phyloP scores from a whole-genome alignment of 306 rosid genomes.

The Echinosophora koreensis region DNA sequence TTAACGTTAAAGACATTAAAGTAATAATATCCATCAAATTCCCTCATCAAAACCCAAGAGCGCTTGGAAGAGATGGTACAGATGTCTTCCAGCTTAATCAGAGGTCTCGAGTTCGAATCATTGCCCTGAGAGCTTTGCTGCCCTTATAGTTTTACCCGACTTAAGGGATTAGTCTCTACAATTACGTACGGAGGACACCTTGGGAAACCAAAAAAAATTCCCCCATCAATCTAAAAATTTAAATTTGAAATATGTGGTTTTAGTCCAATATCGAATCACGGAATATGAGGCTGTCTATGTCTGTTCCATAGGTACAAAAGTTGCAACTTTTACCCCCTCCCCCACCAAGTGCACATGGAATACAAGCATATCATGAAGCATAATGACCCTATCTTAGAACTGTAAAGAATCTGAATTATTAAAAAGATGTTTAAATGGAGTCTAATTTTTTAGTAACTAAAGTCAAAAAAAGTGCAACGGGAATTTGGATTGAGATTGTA shows the following conservation, averaged over 20 bases:
- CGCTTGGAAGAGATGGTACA: too few relatives aligned
- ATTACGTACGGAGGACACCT: too few relatives aligned
- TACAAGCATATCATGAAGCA: conserved; percentile 30
- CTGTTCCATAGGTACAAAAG: conserved; percentile 40
- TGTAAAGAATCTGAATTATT: conserved; percentile 45
- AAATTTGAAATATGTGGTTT: conserved; percentile 36
- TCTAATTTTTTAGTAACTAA: conserved; percentile 35
- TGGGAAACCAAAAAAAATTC: too few relatives aligned
- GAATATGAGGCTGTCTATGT: conserved; percentile 42
- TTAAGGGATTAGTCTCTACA: too few relatives aligned
- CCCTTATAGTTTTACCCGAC: too few relatives aligned
- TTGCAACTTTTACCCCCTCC: conserved; percentile 33
- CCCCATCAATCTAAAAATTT: conserved; percentile 33
- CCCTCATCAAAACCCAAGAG: conserved; percentile 34
- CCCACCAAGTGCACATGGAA: conserved; percentile 37
- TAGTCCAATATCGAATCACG: conserved; percentile 39
- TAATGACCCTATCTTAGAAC: conserved; percentile 17
- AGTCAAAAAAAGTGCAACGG: conserved; percentile 8
- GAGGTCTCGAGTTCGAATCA: too few relatives aligned
- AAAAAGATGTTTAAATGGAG: conserved; percentile 33
- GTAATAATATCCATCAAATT: conserved; percentile 13
- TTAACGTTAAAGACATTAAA: conserved; percentile 6
- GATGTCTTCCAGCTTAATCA: too few relatives aligned
- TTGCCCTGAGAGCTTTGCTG: too few relatives aligned
- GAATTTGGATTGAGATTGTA: conserved; percentile 14